Evolutionary conservation across 2,329 filamentous ascomycete species (phyloP).

Genomic region (Calonectria pteridis): DNA sequence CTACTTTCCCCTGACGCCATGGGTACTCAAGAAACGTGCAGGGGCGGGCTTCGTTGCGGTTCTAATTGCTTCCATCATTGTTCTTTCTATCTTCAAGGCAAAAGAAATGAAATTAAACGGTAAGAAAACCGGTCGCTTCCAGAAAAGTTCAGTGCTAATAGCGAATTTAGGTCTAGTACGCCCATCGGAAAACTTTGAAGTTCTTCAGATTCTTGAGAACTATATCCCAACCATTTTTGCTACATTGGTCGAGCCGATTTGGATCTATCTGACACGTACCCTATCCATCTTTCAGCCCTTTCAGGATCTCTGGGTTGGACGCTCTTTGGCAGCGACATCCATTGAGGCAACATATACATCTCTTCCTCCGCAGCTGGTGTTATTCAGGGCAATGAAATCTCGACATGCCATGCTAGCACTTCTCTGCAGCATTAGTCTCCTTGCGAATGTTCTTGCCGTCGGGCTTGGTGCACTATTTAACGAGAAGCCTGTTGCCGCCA

Average conservation of each 20-base stretch:
- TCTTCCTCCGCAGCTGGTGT: constrained; percentile 12
- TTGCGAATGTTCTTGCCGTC: background rate
- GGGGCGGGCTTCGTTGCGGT: background rate
- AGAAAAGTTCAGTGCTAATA: background rate
- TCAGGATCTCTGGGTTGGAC: background rate
- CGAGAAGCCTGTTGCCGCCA: background rate
- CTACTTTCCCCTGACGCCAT: background rate
- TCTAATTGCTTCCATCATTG: background rate
- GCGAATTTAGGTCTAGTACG: background rate
- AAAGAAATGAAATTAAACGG: background rate
- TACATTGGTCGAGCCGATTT: constrained; percentile 11
- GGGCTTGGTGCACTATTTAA: constrained; percentile 15
- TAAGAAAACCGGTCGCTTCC: background rate
- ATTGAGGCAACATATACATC: constrained; percentile 10
- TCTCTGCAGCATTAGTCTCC: background rate
- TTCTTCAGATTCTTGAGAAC: constrained; percentile 10
- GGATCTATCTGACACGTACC: constrained; percentile 6
- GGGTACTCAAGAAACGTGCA: background rate
- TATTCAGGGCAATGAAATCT: background rate
- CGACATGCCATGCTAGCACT: background rate
- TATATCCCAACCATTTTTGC: constrained; percentile 17
- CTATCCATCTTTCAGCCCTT: constrained; percentile 21
- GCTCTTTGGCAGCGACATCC: background rate
- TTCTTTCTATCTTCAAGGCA: background rate
- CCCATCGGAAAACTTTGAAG: constrained; percentile 8